Evolutionary conservation across 2,329 filamentous ascomycete species (phyloP).

Genomic region (Arachnopeziza araneosa): DNA sequence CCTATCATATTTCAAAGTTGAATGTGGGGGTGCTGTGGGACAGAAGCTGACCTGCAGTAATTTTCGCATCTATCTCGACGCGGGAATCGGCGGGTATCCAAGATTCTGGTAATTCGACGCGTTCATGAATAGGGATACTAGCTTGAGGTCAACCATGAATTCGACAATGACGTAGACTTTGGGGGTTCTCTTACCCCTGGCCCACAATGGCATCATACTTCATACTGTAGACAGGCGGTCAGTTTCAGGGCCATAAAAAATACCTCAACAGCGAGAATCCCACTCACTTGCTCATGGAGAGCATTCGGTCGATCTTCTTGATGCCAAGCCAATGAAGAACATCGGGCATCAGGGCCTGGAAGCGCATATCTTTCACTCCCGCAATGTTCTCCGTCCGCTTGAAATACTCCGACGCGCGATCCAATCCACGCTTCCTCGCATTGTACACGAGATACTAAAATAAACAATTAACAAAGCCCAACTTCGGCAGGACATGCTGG

Average conservation of each 20-base stretch:
- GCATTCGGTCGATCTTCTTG: conserved; percentile 96
- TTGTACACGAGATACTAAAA: conserved; percentile 58
- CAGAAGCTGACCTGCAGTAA: conserved; percentile 67
- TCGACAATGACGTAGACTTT: not conserved
- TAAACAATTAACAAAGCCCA: conserved; percentile 17
- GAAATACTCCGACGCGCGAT: conserved; percentile 88
- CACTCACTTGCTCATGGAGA: conserved; percentile 82
- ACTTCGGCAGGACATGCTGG: conserved; percentile 46
- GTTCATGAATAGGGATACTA: conserved; percentile 79
- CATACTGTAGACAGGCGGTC: conserved; percentile 51
- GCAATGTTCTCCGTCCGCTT: conserved; percentile 97
- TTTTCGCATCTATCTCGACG: conserved; percentile 99
- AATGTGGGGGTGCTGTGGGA: conserved; percentile 5
- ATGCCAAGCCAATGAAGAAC: conserved; percentile 98
- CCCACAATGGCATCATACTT: conserved; percentile 85
- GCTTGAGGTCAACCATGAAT: conserved; percentile 3
- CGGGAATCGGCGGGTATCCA: conserved; percentile 91
- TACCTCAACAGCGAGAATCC: not conserved
- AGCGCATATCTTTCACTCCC: conserved; percentile 93
- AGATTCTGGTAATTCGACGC: conserved; percentile 86
- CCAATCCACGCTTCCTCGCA: conserved; percentile 71
- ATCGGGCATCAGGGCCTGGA: conserved; percentile 96
- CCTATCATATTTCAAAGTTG: conserved; percentile 17
- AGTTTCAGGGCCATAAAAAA: not conserved
- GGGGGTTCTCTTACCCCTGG: conserved; percentile 51